Conservation (phyloP, 306 rosid species). For the Trifolium subterraneum region DNA sequence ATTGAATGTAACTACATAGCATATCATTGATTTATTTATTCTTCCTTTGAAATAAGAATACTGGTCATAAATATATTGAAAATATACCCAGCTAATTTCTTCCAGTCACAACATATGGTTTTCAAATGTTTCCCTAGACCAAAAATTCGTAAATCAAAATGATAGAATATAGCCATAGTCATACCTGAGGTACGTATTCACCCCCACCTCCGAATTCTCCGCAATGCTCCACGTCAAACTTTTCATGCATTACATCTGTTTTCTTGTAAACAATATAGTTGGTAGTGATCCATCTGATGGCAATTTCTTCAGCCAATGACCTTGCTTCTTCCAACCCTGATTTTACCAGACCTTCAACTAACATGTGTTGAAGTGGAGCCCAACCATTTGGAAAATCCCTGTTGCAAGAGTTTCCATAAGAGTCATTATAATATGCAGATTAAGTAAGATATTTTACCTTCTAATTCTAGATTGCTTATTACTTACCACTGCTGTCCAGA, state of each 20-base stretch:
- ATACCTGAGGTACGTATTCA: slow-evolving; percentile 81
- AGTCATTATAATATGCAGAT: slow-evolving; percentile 5
- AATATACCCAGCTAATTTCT: not conserved
- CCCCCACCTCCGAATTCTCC: slow-evolving; percentile 93
- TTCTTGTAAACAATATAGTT: slow-evolving; percentile 75
- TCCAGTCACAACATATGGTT: slow-evolving; percentile 14
- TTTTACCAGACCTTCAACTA: slow-evolving; percentile 82
- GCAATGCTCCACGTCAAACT: slow-evolving; percentile 68
- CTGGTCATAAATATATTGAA: slow-evolving; percentile 5
- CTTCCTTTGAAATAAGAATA: slow-evolving; percentile 2
- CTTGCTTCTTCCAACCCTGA: slow-evolving; percentile 78
- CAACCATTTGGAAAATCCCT: slow-evolving; percentile 99
- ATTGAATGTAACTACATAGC: too few species aligned
- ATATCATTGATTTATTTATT: not conserved
- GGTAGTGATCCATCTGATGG: slow-evolving; percentile 77
- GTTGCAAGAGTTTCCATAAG: slow-evolving; percentile 26
- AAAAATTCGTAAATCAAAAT: slow-evolving; percentile 20
- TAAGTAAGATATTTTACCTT: slow-evolving; percentile 24
- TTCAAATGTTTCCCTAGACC: slow-evolving; percentile 1
- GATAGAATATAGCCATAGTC: slow-evolving; percentile 18
- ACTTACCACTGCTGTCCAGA: slow-evolving; percentile 85
- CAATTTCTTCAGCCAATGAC: slow-evolving; percentile 75
- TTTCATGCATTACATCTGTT: slow-evolving; percentile 83
- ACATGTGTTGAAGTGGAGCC: slow-evolving; percentile 95
- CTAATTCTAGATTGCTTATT: slow-evolving; percentile 10